Conservation (phyloP, 208 protist species). For the Porcisia hertigi region DNA sequence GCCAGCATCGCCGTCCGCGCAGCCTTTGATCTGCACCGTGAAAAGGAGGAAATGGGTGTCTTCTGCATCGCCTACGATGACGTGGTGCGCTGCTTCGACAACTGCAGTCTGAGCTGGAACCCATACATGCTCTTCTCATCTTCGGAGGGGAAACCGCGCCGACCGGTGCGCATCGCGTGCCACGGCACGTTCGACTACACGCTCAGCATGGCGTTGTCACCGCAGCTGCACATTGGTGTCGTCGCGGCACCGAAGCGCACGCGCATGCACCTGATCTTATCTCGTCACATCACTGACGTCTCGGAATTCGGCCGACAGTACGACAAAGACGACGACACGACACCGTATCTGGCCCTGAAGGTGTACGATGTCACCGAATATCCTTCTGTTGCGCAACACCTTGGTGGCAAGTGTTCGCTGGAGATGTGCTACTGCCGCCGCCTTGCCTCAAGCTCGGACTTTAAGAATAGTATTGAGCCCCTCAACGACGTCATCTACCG, state of each 20-base stretch:
- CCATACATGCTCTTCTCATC: constrained; percentile 84
- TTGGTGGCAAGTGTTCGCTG: constrained; percentile 61
- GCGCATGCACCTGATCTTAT: constrained; percentile 85
- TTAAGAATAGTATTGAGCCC: constrained; percentile 45
- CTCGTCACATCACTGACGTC: constrained; percentile 74
- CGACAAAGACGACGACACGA: constrained; percentile 49
- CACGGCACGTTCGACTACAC: constrained; percentile 60
- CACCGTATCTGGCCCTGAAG: constrained; percentile 65
- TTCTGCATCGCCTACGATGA: constrained; percentile 89
- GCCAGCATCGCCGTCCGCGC: constrained; percentile 40
- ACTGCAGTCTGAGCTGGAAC: constrained; percentile 84
- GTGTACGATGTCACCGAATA: constrained; percentile 78
- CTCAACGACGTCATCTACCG: constrained; percentile 67
- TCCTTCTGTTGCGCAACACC: constrained; percentile 73
- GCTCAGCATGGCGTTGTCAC: constrained; percentile 50
- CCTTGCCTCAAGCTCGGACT: constrained; percentile 60
- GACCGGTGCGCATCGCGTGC: constrained; percentile 71
- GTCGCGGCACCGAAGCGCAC: constrained; percentile 47
- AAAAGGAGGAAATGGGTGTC: constrained; percentile 62
- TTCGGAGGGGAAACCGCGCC: constrained; percentile 45
- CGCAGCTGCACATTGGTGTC: constrained; percentile 84
- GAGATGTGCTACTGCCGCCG: constrained; percentile 77
- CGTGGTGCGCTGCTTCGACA: constrained; percentile 60
- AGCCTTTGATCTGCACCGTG: constrained; percentile 46
- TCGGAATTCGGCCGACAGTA: constrained; percentile 65